Conservation (phyloP, 2,329 filamentous ascomycete species). For the Penicillium nordicum region DNA sequence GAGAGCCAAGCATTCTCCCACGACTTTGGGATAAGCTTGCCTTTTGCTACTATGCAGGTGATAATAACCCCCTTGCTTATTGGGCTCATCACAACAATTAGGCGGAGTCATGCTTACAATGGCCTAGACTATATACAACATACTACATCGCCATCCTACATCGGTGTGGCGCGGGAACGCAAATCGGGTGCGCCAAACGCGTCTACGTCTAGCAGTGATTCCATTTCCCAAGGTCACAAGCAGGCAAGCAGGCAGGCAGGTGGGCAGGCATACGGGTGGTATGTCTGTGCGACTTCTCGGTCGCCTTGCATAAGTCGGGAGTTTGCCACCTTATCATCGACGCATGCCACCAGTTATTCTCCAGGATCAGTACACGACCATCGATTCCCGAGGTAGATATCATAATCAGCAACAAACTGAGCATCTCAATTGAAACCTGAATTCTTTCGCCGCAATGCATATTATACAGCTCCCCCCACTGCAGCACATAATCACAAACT, state of each 20-base stretch:
- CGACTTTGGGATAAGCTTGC: background rate
- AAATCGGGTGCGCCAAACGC: background rate
- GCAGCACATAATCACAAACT: background rate
- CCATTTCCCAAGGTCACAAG: background rate
- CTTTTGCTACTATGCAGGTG: background rate
- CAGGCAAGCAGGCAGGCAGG: background rate
- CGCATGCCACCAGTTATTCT: background rate
- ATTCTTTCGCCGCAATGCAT: slow-evolving; percentile 19
- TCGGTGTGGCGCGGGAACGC: slow-evolving; percentile 1
- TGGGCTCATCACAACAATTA: background rate
- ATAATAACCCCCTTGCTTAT: background rate
- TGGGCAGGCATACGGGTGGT: background rate
- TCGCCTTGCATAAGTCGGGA: background rate
- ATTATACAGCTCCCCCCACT: slow-evolving; percentile 16
- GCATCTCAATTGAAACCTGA: slow-evolving; percentile 6
- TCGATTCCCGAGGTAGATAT: background rate
- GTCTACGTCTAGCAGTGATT: background rate
- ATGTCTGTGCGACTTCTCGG: background rate
- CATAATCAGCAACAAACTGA: background rate
- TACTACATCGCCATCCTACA: background rate
- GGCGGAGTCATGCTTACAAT: background rate
- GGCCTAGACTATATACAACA: background rate
- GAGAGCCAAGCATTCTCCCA: background rate
- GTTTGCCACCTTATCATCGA: background rate
- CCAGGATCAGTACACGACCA: background rate